Base-by-base conservation (phyloP, 2,329 filamentous ascomycete genomes). In the Talaromyces sp. region DNA sequence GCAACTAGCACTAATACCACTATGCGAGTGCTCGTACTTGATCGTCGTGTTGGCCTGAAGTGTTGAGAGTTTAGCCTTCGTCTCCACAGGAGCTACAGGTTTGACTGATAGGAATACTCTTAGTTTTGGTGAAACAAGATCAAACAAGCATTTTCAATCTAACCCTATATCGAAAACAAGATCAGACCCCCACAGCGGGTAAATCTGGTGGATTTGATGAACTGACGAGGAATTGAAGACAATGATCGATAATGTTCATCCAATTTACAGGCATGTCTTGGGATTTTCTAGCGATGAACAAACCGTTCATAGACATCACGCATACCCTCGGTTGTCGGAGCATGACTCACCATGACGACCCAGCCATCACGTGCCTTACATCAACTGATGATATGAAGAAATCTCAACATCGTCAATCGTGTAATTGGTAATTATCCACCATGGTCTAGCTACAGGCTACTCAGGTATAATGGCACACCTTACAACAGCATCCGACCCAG, bases 401-500 rank as follows among this genome's bases (percentile, higher is more conserved):
- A 22, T 19, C 45, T 50, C 19, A 63, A 11, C 14, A 19, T 49
- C 22, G 35, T 22, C 41, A 61, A 50, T 39, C 24, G 11, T 41
- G n/a, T 27, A 16, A 11, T 47, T 24, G 19, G 43, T 24, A 60
- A 47, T 19, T 47, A 35, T 27, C 39, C 16, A 37, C 31, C 4
- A 56, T n/a, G 31, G 31, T 24, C n/a, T 14, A 37, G 19, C 52
- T 9, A 13, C 16, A 14, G 37, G n/a, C 31, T 24, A 13, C 13
- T 22, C 7, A 31, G 16, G 22, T 56, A 37, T 8, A 8, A 66
- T 66, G 64, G 59, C 64, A 43, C 45, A 47, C 19, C 60, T 66
- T 31, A 68, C 68, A 60, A 66, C 65, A 33, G 33, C 68, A 56
- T 67, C 58, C 31, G 66, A 68, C 68, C 69, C 82, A 39, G 72